phyloP scores from a whole-genome alignment of 345 rosid genomes.

The Eucalyptus erythrocorys region DNA sequence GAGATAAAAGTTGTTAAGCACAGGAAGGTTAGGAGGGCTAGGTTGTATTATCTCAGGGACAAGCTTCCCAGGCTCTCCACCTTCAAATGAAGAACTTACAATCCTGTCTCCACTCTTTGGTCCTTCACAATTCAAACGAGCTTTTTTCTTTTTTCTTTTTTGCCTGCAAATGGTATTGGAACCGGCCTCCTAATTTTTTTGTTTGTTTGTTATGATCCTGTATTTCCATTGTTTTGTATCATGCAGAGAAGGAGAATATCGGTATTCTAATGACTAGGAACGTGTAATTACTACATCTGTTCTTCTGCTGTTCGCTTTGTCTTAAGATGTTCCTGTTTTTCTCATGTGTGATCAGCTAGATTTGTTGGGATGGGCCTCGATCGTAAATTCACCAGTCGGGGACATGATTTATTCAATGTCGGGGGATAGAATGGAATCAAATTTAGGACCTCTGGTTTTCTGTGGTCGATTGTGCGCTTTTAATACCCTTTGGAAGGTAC shows the following conservation, averaged over 20 bases:
- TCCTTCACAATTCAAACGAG: not conserved
- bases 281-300: not conserved
- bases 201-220: not conserved
- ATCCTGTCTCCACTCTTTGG: not conserved
- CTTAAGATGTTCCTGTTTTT: not conserved
- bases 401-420: not conserved
- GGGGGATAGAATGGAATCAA: not conserved
- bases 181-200: not conserved
- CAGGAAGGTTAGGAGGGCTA: constrained; percentile 82
- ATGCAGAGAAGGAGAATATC: not conserved
- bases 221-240: not conserved
- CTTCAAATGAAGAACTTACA: constrained; percentile 36
- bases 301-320: not conserved
- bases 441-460: not conserved
- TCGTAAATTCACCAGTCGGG: not conserved
- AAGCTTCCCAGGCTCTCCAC: constrained; percentile 91
- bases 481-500: not conserved
- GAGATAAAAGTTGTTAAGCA: constrained; percentile 57
- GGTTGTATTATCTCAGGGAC: constrained; percentile 77
- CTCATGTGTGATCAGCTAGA: not conserved
- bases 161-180: not conserved
- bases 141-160: not conserved
- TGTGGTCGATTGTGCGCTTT: not conserved
- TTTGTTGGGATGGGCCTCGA: not conserved
- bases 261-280: not conserved